Evolutionary conservation across 2,329 filamentous ascomycete genomes (phyloP), one percentile per base, ranked within the genome.

Genomic region (Aspergillus sp.): DNA sequence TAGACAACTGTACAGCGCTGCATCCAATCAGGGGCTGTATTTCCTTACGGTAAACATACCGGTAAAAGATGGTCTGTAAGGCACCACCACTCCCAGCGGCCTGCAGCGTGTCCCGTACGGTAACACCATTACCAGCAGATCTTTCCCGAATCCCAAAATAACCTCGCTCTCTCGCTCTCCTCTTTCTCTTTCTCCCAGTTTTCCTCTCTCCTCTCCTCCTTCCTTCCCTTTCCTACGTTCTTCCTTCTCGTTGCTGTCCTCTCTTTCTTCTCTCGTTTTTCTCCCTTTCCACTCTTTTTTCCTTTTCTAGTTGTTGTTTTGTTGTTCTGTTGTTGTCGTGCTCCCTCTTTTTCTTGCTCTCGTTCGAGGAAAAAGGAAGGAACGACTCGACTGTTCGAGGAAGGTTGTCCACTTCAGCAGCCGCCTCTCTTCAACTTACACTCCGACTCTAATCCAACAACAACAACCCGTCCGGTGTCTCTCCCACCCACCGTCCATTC

Each of bases 111-210:
- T 19, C 19, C 19, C 19, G 19, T 19, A 19, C 19, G 19, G 19
- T 19, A 19, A 19, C 19, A 19, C 19, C 19, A 19, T 19, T 19
- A 19, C 19, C 19, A 19, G 19, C 19, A 19, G 19, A 19, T 19
- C 19, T 19, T 19, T 52, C 47, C 49, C 52, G 51, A 51, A 53
- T 58, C 36, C 57, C 57, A 61, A 62, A 62, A 62, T 62, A 61
- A 59, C 54, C 55, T 57, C 57, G 48, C 48, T 42, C 48, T 48
- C 51, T 52, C 58, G 53, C 57, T 59, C 56, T 50, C 55, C 48
- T 49, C 52, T 48, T 48, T 51, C 53, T 42, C 57, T 57, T 64
- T 60, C 62, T 51, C 46, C 52, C 9, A n/a, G 35, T 38, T 53
- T 57, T 56, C 56, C 59, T 57, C 50, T 57, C 59, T 57, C 50